Evolutionary conservation across 148 eudicot genomes (phyloP).

Genomic region (Rhododendron mucronatum): DNA sequence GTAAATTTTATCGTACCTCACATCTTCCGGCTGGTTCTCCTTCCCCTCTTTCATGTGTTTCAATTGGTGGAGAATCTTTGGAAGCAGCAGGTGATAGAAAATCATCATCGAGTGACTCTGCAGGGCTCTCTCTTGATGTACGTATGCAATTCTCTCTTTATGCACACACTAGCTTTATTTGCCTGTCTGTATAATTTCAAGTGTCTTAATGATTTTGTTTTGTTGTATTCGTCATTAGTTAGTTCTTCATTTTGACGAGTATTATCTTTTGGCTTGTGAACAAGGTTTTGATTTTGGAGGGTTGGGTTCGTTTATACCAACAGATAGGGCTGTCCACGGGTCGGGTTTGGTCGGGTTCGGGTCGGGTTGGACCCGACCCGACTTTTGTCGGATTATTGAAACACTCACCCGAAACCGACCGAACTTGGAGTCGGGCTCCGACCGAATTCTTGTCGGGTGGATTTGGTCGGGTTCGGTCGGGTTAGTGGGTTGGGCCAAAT

Average conservation of each 20-base stretch:
- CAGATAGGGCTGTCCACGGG: not conserved
- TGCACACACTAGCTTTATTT: not conserved
- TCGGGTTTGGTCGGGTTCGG: too few species aligned
- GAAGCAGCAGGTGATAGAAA: slow-evolving; percentile 37
- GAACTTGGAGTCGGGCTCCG: too few species aligned
- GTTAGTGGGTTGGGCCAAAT: too few species aligned
- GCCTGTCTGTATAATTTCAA: not conserved
- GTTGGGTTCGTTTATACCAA: not conserved
- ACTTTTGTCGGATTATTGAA: too few species aligned
- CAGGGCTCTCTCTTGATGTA: slow-evolving; percentile 83
- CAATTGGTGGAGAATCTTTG: slow-evolving; percentile 41
- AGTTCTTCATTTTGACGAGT: not conserved
- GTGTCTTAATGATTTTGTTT: not conserved
- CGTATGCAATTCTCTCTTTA: slow-evolving; percentile 16
- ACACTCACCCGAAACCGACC: too few species aligned
- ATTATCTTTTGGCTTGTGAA: not conserved
- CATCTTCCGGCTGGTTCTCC: slow-evolving; percentile 35
- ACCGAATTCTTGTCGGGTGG: too few species aligned
- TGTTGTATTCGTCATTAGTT: not conserved
- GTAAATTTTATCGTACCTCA: slow-evolving; percentile 56
- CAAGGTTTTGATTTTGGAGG: not conserved
- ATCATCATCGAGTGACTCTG: slow-evolving; percentile 49
- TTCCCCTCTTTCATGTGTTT: slow-evolving; percentile 43
- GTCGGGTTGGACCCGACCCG: too few species aligned
- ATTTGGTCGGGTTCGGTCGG: too few species aligned